Base-by-base conservation (phyloP, 202 grass and related monocot genomes). In the Digitaria exilis region DNA sequence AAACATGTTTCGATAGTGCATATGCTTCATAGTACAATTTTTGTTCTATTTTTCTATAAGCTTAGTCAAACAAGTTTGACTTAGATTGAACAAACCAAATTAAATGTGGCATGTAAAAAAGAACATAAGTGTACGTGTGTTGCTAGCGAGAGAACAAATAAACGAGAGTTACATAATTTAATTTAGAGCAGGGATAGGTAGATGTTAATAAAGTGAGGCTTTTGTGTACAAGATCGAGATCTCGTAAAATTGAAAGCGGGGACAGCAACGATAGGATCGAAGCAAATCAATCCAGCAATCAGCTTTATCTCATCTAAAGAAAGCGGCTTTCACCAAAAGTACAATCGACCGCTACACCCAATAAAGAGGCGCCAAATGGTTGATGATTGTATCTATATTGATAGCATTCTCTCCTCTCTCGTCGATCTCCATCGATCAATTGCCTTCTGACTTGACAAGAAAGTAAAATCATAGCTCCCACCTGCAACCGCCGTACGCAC, bases 401-500 rank as follows among this genome's bases (percentile, higher is more conserved):
- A 16, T 63, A 31, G 59, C 28, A 39, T n/a, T 60, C 24, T 28
- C 5, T 71, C 73, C 24, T n/a, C n/a, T 68, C 62, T 55, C 31
- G 32, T 17, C 57, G 56, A 62, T 71, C 50, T 5, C 18, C 54
- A 56, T 69, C 66, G 7, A 86, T 82, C 72, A 1, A 77, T 85
- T 77, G 76, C 84, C 75, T 31, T 77, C 80, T 81, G 80, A 87
- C 89, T 91, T 87, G 66, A 86, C 83, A 75, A 49, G 75, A 91
- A 91, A 91, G 89, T 84, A 91, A 87, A 90, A 88, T 88, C 75
- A 91, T 91, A 81, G 42, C 87, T 62, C 26, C 26, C 83, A 69
- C 71, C 74, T 59, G 59, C 59, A 31, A 63, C 15, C 32, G 75
- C 73, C 69, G 45, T 46, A 56, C 76, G 56, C 24, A 28, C 9